Conservation (phyloP, 441 rosid genomes). For the Rhodomyrtus psidioides region DNA sequence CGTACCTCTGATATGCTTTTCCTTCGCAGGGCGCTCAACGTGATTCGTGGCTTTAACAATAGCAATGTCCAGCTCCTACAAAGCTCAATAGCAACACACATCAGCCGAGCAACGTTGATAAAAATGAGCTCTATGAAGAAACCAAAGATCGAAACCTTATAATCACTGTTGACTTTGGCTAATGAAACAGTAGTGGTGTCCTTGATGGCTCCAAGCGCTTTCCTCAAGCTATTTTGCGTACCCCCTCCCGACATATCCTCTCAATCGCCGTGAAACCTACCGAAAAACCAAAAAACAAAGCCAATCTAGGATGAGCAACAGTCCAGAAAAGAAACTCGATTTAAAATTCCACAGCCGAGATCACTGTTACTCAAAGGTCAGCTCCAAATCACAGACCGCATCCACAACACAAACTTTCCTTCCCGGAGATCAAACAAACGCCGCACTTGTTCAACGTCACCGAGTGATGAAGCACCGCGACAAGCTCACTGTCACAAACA, state of each 20-base stretch:
- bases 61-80: slow-evolving; percentile 86
- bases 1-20: slow-evolving; percentile 75
- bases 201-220: slow-evolving; percentile 95
- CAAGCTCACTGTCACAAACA: background rate
- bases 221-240: slow-evolving; percentile 83
- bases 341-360: background rate
- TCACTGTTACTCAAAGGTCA: background rate
- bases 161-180: slow-evolving; percentile 95
- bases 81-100: background rate
- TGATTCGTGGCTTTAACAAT: slow-evolving; percentile 94
- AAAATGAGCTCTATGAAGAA: background rate
- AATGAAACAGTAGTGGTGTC: slow-evolving; percentile 93
- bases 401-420: background rate
- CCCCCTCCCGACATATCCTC: slow-evolving; percentile 82
- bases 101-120: background rate
- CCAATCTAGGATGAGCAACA: background rate
- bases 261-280: slow-evolving; percentile 29
- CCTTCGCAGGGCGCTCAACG: slow-evolving; percentile 83
- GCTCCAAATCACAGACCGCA: background rate
- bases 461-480: background rate
- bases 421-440: background rate
- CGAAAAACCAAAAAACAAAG: background rate
- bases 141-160: slow-evolving; percentile 38
- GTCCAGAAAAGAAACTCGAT: background rate
- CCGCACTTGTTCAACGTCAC: background rate